A percentile compares a stretch with the other conserved stretches of the same genome.
Evolutionary conservation across 345 rosid genomes (phyloP).

Genomic region (Populus nigra): DNA sequence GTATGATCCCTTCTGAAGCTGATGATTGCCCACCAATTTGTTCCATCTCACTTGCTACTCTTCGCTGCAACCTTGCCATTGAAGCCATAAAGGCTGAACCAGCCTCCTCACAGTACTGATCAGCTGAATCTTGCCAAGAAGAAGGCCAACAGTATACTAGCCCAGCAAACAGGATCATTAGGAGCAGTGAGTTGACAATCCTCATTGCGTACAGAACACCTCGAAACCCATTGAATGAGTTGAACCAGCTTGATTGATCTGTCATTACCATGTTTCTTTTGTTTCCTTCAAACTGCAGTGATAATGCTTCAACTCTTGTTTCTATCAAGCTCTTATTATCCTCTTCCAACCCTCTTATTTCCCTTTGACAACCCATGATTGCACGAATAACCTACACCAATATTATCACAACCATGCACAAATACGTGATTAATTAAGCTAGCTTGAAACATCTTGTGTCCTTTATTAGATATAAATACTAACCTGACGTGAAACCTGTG

Average conservation of each 20-base stretch:
- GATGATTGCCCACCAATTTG: slow-evolving; percentile 37
- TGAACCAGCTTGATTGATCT: slow-evolving; percentile 37
- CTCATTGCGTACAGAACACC: slow-evolving; percentile 79
- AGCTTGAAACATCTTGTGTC: too few species aligned
- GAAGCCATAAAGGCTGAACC: slow-evolving; percentile 60
- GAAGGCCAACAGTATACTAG: slow-evolving; percentile 55
- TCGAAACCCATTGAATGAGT: slow-evolving; percentile 71
- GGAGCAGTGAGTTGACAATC: slow-evolving; percentile 60
- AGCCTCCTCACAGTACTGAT: slow-evolving; percentile 20
- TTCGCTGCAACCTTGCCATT: slow-evolving; percentile 50
- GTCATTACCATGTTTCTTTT: slow-evolving; percentile 23
- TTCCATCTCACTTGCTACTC: slow-evolving; percentile 51
- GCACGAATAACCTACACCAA: slow-evolving; percentile 39
- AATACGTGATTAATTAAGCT: too few species aligned
- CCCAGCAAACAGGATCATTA: slow-evolving; percentile 56
- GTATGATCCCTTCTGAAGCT: slow-evolving; percentile 32
- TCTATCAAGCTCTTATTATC: slow-evolving; percentile 40
- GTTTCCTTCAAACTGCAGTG: slow-evolving; percentile 5
- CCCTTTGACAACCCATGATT: slow-evolving; percentile 45
- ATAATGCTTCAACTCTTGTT: slow-evolving; percentile 25
- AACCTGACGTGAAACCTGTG: slow-evolving; percentile 50
- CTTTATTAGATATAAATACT: not conserved
- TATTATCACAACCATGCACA: too few species aligned
- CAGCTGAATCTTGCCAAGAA: slow-evolving; percentile 17
- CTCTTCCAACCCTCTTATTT: slow-evolving; percentile 39